Evolutionary conservation across 306 rosid species (phyloP).

Genomic region (Dalbergia cultrata): DNA sequence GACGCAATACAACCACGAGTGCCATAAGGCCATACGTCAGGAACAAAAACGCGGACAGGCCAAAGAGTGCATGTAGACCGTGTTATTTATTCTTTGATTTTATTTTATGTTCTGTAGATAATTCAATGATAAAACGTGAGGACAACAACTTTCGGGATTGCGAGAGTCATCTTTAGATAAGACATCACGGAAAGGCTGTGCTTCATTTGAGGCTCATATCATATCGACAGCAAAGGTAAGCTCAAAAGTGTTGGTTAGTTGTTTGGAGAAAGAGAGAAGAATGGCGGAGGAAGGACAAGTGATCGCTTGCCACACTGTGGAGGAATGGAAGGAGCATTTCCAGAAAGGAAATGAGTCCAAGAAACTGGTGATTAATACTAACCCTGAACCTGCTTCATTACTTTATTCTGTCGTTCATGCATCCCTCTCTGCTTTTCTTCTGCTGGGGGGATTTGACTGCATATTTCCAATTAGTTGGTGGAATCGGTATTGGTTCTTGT

Average conservation of each 20-base stretch:
- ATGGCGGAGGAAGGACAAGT: constrained; percentile 64
- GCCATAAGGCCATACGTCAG: neutral
- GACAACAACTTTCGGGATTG: too few relatives aligned
- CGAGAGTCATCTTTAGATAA: too few relatives aligned
- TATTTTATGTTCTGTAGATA: too few relatives aligned
- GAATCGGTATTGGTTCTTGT: neutral
- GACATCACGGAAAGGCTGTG: too few relatives aligned
- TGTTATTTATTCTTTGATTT: neutral
- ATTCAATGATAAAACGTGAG: too few relatives aligned
- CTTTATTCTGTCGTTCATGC: neutral
- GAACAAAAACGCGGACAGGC: neutral
- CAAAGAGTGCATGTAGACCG: neutral
- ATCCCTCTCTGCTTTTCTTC: neutral
- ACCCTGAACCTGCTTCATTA: too few relatives aligned
- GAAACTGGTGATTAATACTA: constrained; percentile 54
- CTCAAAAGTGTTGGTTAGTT: neutral
- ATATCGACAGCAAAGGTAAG: neutral
- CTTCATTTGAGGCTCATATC: too few relatives aligned
- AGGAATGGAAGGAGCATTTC: constrained; percentile 58
- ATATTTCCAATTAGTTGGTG: neutral
- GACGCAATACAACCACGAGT: neutral
- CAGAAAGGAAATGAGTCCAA: constrained; percentile 54
- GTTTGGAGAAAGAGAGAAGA: neutral
- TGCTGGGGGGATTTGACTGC: too few relatives aligned
- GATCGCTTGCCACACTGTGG: constrained; percentile 56